A percentile compares a stretch with the other conserved stretches of the same genome.
Conservation (phyloP, 2,329 filamentous ascomycete species). For the Cercospora nicotianae region DNA sequence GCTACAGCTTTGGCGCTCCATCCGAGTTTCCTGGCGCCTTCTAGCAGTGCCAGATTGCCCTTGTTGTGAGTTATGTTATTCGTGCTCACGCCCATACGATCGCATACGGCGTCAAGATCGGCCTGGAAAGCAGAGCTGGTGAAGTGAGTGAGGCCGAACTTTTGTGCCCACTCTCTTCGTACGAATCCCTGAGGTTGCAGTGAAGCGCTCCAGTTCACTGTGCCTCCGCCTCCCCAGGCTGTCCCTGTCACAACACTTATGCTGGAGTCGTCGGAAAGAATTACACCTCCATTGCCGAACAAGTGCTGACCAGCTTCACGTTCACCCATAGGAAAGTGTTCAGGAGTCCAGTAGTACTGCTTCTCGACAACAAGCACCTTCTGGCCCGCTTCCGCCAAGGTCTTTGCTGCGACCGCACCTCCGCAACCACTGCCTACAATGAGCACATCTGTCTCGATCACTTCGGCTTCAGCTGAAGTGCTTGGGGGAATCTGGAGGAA, state of each 20-base stretch:
- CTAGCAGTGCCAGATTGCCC: slow-evolving; percentile 68
- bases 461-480: slow-evolving; percentile 48
- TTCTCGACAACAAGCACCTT: slow-evolving; percentile 81
- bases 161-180: slow-evolving; percentile 74
- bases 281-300: slow-evolving; percentile 67
- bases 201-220: slow-evolving; percentile 77
- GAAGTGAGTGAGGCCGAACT: slow-evolving; percentile 69
- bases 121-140: slow-evolving; percentile 70
- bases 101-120: slow-evolving; percentile 76
- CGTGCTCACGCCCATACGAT: slow-evolving; percentile 71
- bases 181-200: slow-evolving; percentile 73
- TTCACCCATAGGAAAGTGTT: slow-evolving; percentile 73
- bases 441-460: slow-evolving; percentile 75
- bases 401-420: slow-evolving; percentile 77
- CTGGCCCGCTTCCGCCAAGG: slow-evolving; percentile 73
- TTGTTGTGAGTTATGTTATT: slow-evolving; percentile 70
- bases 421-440: slow-evolving; percentile 87
- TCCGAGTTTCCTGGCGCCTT: slow-evolving; percentile 72
- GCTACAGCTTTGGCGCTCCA: slow-evolving; percentile 69
- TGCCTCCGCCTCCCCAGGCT: slow-evolving; percentile 82
- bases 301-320: slow-evolving; percentile 61
- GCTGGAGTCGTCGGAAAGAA: slow-evolving; percentile 51
- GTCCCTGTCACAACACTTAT: slow-evolving; percentile 66
- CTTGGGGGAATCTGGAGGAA: slow-evolving; percentile 61
- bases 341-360: slow-evolving; percentile 70